A percentile compares a stretch with the other conserved stretches of the same genome.
phyloP scores from a whole-genome alignment of 192 early-diverging fungal species.

The Gaertneriomyces semiglobifer region DNA sequence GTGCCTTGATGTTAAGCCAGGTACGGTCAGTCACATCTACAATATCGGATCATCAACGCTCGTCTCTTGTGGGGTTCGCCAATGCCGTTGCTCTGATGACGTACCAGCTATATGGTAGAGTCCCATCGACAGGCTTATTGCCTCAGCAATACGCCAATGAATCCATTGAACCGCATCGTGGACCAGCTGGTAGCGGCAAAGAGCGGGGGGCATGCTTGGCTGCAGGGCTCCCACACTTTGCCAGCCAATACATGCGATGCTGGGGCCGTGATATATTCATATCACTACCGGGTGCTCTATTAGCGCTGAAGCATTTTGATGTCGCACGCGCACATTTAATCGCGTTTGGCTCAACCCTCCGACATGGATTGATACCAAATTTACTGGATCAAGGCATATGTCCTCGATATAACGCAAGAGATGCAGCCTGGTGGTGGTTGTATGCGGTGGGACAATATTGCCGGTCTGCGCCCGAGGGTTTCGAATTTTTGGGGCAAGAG shows the following conservation, averaged over 20 bases:
- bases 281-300: constrained; percentile 74
- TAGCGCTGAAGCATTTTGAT: constrained; percentile 78
- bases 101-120: constrained; percentile 78
- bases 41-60: constrained; percentile 13
- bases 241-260: constrained; percentile 85
- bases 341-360: constrained; percentile 85
- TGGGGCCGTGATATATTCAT: constrained; percentile 99
- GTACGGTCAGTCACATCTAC: constrained; percentile 30
- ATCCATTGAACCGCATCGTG: not conserved
- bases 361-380: constrained; percentile 96
- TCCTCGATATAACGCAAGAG: constrained; percentile 93
- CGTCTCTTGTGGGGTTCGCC: constrained; percentile 62
- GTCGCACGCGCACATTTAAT: constrained; percentile 83
- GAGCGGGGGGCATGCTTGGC: constrained; percentile 63
- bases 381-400: constrained; percentile 79
- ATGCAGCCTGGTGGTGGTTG: constrained; percentile 96
- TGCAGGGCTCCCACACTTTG: constrained; percentile 94
- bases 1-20: constrained; percentile 58
- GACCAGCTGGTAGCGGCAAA: not conserved
- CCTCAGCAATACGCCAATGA: constrained; percentile 46
- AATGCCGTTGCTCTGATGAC: constrained; percentile 73
- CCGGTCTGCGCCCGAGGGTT: constrained; percentile 67
- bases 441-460: constrained; percentile 90
- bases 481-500: constrained; percentile 61
- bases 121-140: constrained; percentile 78